These are phyloP conservation scores for Sugiyamaella sp. DNA, from an alignment of 1,139 yeast genomes.

Conservation along the genomic window DNA sequence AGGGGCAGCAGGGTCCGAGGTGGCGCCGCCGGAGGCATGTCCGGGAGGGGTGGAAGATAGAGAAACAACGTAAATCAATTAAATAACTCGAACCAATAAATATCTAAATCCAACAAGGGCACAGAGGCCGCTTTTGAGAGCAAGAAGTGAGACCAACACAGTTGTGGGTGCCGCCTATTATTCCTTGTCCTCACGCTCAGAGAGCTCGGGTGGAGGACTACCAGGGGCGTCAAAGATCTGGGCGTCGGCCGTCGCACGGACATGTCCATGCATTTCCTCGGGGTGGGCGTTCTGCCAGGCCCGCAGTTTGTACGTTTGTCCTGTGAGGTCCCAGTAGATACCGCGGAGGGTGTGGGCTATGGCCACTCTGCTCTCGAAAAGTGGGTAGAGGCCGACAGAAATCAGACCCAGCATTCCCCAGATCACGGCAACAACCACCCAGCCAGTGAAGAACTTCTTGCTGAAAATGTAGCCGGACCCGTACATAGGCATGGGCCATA, in stretches of 20 bases:
- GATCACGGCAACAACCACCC: constrained; percentile 46
- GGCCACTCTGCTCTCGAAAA: constrained; percentile 53
- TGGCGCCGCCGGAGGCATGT: too few species aligned
- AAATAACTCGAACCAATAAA: neutral
- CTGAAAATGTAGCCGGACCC: constrained; percentile 49
- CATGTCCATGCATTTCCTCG: constrained; percentile 64
- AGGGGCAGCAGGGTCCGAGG: too few species aligned
- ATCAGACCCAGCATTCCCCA: constrained; percentile 48
- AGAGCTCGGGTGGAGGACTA: constrained; percentile 12
- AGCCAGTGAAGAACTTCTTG: constrained; percentile 48
- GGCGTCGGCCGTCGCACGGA: neutral
- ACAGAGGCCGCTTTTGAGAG: neutral
- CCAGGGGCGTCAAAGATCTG: constrained; percentile 1
- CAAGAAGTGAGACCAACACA: neutral
- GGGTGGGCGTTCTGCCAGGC: constrained; percentile 76
- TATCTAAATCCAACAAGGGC: neutral
- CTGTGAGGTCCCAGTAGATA: constrained; percentile 79
- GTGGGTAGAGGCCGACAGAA: constrained; percentile 48
- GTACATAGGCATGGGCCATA: constrained; percentile 54
- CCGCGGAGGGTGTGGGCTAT: constrained; percentile 68
- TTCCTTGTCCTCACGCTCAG: constrained; percentile 6
- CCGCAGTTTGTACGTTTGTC: constrained; percentile 68
- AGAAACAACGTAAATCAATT: neutral
- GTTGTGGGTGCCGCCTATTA: neutral
- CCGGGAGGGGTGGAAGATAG: too few species aligned